These are phyloP conservation scores for Hanseniaspora thailandica DNA, from an alignment of 805 yeast genomes.

Conservation along the genomic window DNA sequence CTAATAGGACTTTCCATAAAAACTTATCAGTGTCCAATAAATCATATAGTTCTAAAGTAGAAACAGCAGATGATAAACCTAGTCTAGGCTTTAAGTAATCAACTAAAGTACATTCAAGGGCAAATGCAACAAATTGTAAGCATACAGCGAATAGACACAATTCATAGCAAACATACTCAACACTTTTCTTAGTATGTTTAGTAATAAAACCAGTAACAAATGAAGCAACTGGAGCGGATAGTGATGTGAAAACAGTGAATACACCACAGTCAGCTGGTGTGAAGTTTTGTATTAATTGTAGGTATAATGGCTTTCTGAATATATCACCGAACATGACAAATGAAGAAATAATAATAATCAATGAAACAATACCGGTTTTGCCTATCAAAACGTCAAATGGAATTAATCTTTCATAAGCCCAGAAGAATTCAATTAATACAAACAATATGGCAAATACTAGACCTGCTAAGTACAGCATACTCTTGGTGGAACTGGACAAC, in stretches of 20 bases:
- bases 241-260: conserved; percentile 44
- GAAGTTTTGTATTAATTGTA: conserved; percentile 41
- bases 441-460: conserved; percentile 17
- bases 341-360: conserved; percentile 37
- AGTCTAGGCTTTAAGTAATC: conserved; percentile 20
- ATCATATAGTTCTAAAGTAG: conserved; percentile 1
- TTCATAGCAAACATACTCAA: conserved; percentile 25
- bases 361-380: conserved; percentile 43
- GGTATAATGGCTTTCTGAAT: conserved; percentile 50
- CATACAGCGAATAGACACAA: conserved; percentile 21
- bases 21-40: conserved; percentile 7
- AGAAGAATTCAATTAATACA: conserved; percentile 28
- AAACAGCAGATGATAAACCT: conserved; percentile 1
- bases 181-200: conserved; percentile 27
- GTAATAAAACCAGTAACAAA: conserved; percentile 41
- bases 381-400: conserved; percentile 45
- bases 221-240: conserved; percentile 43
- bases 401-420: conserved; percentile 43
- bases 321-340: conserved; percentile 37
- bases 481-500: conserved; percentile 29
- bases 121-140: conserved; percentile 22
- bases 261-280: conserved; percentile 45
- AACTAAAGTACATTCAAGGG: conserved; percentile 19
- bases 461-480: conserved; percentile 26
- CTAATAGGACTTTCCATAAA: conserved; percentile 26